Base-by-base conservation (phyloP, 2,329 filamentous ascomycete genomes). In the Ceratocystis variospora region DNA sequence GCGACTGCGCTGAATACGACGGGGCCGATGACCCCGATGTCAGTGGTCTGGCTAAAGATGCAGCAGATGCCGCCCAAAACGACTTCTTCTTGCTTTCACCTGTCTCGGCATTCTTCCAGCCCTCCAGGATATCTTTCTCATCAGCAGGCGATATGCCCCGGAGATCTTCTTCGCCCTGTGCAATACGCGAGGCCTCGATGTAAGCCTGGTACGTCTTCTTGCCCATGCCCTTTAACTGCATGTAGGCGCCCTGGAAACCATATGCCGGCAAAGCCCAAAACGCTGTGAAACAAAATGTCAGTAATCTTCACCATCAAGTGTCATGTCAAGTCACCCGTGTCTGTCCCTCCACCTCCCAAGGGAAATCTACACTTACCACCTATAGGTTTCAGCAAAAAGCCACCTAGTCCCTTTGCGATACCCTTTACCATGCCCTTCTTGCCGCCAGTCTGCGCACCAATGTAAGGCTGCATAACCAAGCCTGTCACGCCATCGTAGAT, bases 401-500 rank as follows among this genome's bases (percentile, higher is more conserved):
- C 92, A 3, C 89, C 90, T 48, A 96, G 82, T 0, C 90, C 92
- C 72, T 90, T 94, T 0, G 87, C 90, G 57, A 96, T 79, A 0
- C 89, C 89, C 73, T 92, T 93, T 12, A 91, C 72, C 6, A 92
- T 79, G 0, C 92, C 92, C 2, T 70, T 71, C 0, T 75, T 74
- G 0, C 79, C 79, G 50, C 79, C 78, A 68, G 78, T 79, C 66
- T 78, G 75, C 0, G 79, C 79, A 1, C 75, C 91, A 68, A 82
- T 82, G 3, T 87, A 75, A 0, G 91, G 91, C 70, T 95, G 90
- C 0, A 84, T 93, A 12, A 93, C 81, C 2, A 96, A 77, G 0
- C 91, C 91, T 1, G 90, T 85, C 37, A 94, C 83, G 3, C 90
- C 90, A 72, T 95, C 90, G 72, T 86, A 94, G 31, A 96, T 77